A percentile compares a stretch with the other conserved stretches of the same genome.
phyloP scores from a whole-genome alignment of 2,329 filamentous ascomycete genomes.

The Lasiodiplodia citricola region DNA sequence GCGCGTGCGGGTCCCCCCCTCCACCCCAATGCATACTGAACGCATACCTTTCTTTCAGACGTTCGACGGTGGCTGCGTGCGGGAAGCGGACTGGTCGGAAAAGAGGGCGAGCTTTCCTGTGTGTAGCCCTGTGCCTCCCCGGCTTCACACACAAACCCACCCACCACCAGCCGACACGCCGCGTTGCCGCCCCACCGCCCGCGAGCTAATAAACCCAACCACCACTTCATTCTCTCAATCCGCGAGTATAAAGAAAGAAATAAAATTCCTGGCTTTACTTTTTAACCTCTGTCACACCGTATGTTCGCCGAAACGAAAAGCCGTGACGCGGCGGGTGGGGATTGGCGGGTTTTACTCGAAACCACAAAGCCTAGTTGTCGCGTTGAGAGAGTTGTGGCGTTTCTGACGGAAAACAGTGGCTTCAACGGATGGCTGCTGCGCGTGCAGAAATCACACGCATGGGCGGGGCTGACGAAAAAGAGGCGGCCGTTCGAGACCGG shows the following conservation, averaged over 20 bases:
- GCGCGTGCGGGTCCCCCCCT: neutral
- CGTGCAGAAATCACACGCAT: neutral
- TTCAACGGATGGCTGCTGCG: neutral
- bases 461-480: neutral
- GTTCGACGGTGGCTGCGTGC: slow-evolving; percentile 1
- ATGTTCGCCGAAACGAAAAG: neutral
- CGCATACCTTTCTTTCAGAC: slow-evolving; percentile 9
- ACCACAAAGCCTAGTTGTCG: neutral
- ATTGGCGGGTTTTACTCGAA: no score
- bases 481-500: neutral
- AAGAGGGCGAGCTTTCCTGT: no score
- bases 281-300: no score
- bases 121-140: no score
- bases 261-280: neutral
- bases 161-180: neutral
- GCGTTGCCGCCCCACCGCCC: no score
- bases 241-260: no score
- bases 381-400: neutral
- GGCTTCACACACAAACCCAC: neutral
- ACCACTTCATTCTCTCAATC: no score
- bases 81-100: neutral
- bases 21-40: slow-evolving; percentile 6
- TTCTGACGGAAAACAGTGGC: neutral
- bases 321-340: no score
- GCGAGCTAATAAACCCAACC: no score